Base-by-base conservation (phyloP, 179 eudicot genomes). In the Carnegiea gigantea region DNA sequence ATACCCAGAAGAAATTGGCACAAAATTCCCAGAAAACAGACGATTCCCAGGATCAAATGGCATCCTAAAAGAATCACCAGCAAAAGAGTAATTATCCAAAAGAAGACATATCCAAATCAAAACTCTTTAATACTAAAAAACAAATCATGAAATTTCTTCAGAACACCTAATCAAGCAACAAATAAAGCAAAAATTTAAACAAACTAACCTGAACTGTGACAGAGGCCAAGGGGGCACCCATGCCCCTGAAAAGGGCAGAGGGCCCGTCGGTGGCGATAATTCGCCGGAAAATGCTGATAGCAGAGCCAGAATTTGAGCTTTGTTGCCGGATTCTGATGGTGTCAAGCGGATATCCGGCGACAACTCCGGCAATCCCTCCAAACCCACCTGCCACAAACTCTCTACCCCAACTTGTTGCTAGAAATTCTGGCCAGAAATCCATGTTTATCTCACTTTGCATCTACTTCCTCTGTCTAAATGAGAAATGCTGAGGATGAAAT, bases 381-480 rank as follows among this genome's bases (percentile, higher is more conserved):
- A 89, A 86, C 65, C 99, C 98, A 33, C 99, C 99, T 9, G 96
- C 99, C 26, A 94, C 92, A 84, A 95, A 95, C 81, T 95, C 99
- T 77, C 78, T 90, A 0, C 99, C 99, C 98, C 96, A 92, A 70
- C 92, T 94, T 49, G 83, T 91, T 12, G 98, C 93, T 60, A 94
- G 73, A 85, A 92, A 95, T 86, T 94, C 97, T 7, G 98, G 97
- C 99, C 99, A 95, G 83, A 94, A 91, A 86, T 95, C 99, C 99
- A 95, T 94, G 3, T 15, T 68, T 17, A 76, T 24, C 48, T 83
- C 60, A 3, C 75, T 78, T 70, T 73, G 67, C 43, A 64, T 83
- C 20, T 15, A 26, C 13, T 62, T 46, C 40, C 20, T 48, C 36
- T 75, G 36, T 26, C 38, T 6, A 49, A 75, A 28, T 2, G 4